These are phyloP conservation scores for Alternaria arborescens DNA, from an alignment of 2,329 filamentous ascomycete species.

Conservation along the genomic window DNA sequence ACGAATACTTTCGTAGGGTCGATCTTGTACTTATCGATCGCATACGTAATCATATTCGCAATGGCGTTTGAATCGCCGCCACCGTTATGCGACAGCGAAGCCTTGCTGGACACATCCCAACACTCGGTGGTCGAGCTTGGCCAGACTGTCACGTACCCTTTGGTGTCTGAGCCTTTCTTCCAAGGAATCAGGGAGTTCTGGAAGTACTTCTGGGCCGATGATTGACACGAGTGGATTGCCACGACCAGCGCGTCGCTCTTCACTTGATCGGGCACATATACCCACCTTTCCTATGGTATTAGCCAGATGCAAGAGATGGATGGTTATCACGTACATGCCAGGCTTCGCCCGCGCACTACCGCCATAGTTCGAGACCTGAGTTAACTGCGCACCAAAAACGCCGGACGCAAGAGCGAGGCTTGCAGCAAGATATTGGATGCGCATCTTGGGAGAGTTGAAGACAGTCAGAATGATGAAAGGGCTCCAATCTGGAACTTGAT, in stretches of 20 bases:
- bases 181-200: conserved; percentile 41
- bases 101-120: conserved; percentile 67
- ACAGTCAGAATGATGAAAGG: too few species aligned
- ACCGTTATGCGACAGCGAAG: conserved; percentile 64
- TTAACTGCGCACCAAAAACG: conserved; percentile 36
- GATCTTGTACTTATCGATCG: conserved; percentile 61
- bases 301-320: background rate
- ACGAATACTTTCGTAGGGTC: conserved; percentile 63
- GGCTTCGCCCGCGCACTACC: conserved; percentile 37
- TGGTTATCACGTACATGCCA: conserved; percentile 31
- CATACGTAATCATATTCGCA: conserved; percentile 67
- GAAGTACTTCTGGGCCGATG: conserved; percentile 41
- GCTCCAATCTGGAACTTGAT: background rate
- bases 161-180: conserved; percentile 41
- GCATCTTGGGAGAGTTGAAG: conserved; percentile 21
- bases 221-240: conserved; percentile 45
- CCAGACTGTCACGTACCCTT: conserved; percentile 45
- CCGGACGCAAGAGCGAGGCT: conserved; percentile 19
- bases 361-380: conserved; percentile 39
- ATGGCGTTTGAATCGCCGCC: conserved; percentile 66
- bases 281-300: conserved; percentile 30
- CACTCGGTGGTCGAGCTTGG: conserved; percentile 53
- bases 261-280: conserved; percentile 39
- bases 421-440: conserved; percentile 20
- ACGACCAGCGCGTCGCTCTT: conserved; percentile 41